Evolutionary conservation across 2,329 filamentous ascomycete species (phyloP), one percentile per base, ranked within the genome.

Genomic region (Calonectria hongkongensis): DNA sequence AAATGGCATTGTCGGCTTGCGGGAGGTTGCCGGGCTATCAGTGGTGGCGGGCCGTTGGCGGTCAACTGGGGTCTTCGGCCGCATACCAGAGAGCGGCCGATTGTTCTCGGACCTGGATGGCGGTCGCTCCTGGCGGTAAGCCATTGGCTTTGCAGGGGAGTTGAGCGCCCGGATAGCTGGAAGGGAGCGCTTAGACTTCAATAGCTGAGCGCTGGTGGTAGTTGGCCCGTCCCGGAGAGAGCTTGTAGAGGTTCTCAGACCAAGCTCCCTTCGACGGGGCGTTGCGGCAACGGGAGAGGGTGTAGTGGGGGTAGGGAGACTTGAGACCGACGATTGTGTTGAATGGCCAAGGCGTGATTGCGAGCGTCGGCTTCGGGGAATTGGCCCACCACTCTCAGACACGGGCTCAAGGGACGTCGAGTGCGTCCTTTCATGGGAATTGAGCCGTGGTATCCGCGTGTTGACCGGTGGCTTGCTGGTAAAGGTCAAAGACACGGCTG

Each of bases 401-500:
- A 98, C 95, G 27, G 96, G 95, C 81, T 98, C 96, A n/a, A 98
- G 89, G 21, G 93, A 93, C 13, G 84, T 85, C 10, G 94, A 94
- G 77, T 92, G 90, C 6, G 92, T 90, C 66, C 93, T 89, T 80
- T 95, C 93, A 83, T 94, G 92, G 73, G 88, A 92, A 72, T 88
- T 89, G 43, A 96, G 93, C 65, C 95, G 91, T 45, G 96, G 95
- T 73, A 98, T 93, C 70, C 95, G 93, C 41, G 95, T 97, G 58
- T 47, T 78, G 43, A 76, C 54, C n/a, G 90, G 86, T 80, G 45
- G 45, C 45, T 96, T 95, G 84, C 94, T 97, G 60, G 95, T 97
- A 82, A 98, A 98, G 8, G 95, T 98, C 73, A 98, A 88, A 15
- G 96, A 96, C 33, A 97, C 94, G 13, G 95, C 92, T 21, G 94